Conservation (phyloP, 805 yeast genomes). For the Zygoascus flipseniorum region DNA sequence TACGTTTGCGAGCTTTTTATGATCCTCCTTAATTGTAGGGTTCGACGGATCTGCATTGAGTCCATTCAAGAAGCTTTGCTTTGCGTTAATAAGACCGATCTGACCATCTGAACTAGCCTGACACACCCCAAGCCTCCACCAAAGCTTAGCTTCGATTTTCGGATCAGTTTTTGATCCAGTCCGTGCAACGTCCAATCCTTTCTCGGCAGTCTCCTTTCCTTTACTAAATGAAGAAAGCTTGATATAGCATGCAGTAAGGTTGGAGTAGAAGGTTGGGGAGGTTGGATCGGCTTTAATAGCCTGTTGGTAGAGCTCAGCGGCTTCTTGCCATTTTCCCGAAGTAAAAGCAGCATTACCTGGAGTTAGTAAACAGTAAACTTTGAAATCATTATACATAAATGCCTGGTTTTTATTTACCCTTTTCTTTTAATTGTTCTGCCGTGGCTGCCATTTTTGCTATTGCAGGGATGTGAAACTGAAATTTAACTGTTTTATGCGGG, state of each 20-base stretch:
- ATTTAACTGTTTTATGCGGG: too few relatives aligned
- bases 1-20: neutral
- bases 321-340: constrained; percentile 10
- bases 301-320: constrained; percentile 11
- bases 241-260: constrained; percentile 16
- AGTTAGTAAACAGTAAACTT: neutral
- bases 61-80: constrained; percentile 8
- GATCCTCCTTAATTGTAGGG: constrained; percentile 9
- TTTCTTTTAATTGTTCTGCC: constrained; percentile 6
- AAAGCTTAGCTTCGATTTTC: constrained; percentile 10
- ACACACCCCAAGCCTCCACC: constrained; percentile 12
- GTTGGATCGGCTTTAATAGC: constrained; percentile 12
- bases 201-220: constrained; percentile 10
- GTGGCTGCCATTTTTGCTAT: neutral
- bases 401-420: constrained; percentile 3
- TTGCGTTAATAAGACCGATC: constrained; percentile 1
- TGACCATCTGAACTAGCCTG: constrained; percentile 9
- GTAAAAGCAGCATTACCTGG: constrained; percentile 11
- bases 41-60: constrained; percentile 9
- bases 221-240: constrained; percentile 11
- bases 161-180: neutral
- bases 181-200: constrained; percentile 8
- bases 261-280: constrained; percentile 15
- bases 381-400: neutral
- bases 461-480: too few relatives aligned